A percentile compares a stretch with the other conserved stretches of the same genome.
phyloP scores from a whole-genome alignment of 352 stramenopile genomes.

The Pythium guiyangense region DNA sequence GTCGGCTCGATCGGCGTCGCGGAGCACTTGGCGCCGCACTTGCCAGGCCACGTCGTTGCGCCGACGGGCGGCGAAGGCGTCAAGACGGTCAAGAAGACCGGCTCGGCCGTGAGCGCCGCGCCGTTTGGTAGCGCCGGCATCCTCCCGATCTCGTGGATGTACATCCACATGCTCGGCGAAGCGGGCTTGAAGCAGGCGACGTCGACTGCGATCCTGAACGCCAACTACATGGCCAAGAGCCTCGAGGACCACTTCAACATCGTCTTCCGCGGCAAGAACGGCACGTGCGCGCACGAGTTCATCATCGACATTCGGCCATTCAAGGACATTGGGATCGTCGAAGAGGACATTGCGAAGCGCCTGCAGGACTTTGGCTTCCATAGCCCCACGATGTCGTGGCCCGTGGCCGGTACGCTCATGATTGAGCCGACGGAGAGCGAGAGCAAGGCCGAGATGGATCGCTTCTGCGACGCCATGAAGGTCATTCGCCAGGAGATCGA shows the following conservation, averaged over 20 bases:
- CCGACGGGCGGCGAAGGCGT: conserved; percentile 77
- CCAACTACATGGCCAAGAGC: conserved; percentile 99
- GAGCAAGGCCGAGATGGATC: conserved; percentile 97
- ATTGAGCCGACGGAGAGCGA: conserved; percentile 99
- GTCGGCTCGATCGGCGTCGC: conserved; percentile 91
- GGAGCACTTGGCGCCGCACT: conserved; percentile 92
- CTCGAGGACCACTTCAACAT: conserved; percentile 95
- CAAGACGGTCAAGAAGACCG: conserved; percentile 67
- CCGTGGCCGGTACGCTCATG: conserved; percentile 98
- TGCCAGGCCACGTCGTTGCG: conserved; percentile 93
- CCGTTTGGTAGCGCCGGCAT: conserved; percentile 98
- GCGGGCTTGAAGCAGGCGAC: conserved; percentile 93
- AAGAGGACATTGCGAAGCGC: conserved; percentile 98
- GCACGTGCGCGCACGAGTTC: conserved; percentile 99
- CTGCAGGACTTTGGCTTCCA: conserved; percentile 99
- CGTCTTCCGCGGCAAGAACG: conserved; percentile 95
- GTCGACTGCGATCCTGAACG: conserved; percentile 97
- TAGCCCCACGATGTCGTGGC: conserved; percentile 99
- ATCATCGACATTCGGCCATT: conserved; percentile 98
- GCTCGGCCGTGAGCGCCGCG: conserved; percentile 90
- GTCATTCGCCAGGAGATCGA: conserved; percentile 97
- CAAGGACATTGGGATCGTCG: conserved; percentile 94
- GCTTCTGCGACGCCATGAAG: conserved; percentile 96
- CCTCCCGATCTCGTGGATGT: conserved; percentile 99
- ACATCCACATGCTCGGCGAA: conserved; percentile 99